Evolutionary conservation across 1,284 basidiomycete species (phyloP).

Genomic region (Moesziomyces sp.): DNA sequence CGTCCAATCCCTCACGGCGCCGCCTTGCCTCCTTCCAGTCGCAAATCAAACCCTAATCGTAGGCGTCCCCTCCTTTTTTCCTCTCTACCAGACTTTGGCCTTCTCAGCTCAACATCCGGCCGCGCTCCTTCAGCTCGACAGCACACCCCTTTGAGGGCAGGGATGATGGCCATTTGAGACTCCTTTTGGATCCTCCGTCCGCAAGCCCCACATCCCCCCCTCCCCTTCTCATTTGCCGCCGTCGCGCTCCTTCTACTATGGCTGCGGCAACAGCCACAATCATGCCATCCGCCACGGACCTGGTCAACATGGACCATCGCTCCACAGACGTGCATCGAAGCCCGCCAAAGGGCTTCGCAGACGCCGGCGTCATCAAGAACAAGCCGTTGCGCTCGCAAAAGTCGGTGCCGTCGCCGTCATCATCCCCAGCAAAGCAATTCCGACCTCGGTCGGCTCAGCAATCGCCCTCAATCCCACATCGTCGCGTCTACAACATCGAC

Average conservation of each 20-base stretch:
- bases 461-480: slow-evolving; percentile 35
- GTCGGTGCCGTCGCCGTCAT: slow-evolving; percentile 27
- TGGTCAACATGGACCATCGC: slow-evolving; percentile 35
- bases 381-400: slow-evolving; percentile 24
- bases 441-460: slow-evolving; percentile 14
- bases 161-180: slow-evolving; percentile 23
- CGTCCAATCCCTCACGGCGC: too few relatives aligned
- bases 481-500: slow-evolving; percentile 38
- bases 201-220: neutral
- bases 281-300: slow-evolving; percentile 34
- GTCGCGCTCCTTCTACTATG: slow-evolving; percentile 18
- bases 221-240: neutral
- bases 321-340: slow-evolving; percentile 24
- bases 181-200: slow-evolving; percentile 1
- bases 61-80: too few relatives aligned
- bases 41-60: too few relatives aligned
- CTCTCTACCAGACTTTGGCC: too few relatives aligned
- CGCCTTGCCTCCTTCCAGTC: too few relatives aligned
- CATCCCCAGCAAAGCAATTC: slow-evolving; percentile 23
- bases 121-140: neutral
- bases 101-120: neutral
- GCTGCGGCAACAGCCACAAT: slow-evolving; percentile 37
- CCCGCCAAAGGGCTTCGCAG: slow-evolving; percentile 10
- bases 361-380: slow-evolving; percentile 5
- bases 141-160: slow-evolving; percentile 4